Base-by-base conservation (phyloP, 495 filamentous ascomycete species). In the Neurospora sublineolata region DNA sequence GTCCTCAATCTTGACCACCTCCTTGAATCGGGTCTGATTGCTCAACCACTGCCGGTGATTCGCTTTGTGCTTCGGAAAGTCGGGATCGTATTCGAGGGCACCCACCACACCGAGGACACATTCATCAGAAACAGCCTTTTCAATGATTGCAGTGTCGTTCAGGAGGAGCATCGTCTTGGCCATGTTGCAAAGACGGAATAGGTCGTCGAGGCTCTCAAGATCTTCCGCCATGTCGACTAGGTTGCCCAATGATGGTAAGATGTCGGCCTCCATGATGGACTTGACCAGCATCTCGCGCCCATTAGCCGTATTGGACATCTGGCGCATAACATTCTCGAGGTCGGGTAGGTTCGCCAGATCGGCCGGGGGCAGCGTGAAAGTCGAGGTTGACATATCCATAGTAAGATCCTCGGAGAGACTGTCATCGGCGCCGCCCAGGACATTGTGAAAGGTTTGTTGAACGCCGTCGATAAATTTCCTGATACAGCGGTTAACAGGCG, bases 61-160 rank as follows among this genome's bases (percentile, higher is more conserved):
- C 18, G 95, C 95, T 80, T 97, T 97, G 84, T 98, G 95, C 46
- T 89, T 94, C n/a, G 95, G 95, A 74, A 98, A 99, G 80, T 99
- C 95, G 10, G 96, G 95, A 75, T 99, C 95, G 82, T 97, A 99
- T 86, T 99, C 95, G 70, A 99, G 83, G 58, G 97, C 97, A 69
- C 96, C 95, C 67, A 99, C 95, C 60, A 98, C 94, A 3, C 94
- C 96, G 68, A 97, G 80, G 52, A 98, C 90, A 72, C 94, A 87
- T 38, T 92, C 88, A 82, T 99, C 96, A 9, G 91, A 92, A 9
- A 99, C 94, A 64, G 94, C 92, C 67, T 91, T 89, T 79, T 99
- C 95, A 73, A 99, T 97, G 72, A 99, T 97, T 70, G 88, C 83
- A 41, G 90, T 97, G 77, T 99, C 96, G 79, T 99, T 99, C 30